Evolutionary conservation across 352 stramenopile genomes (phyloP).

Genomic region (Phytophthora boehmeriae): DNA sequence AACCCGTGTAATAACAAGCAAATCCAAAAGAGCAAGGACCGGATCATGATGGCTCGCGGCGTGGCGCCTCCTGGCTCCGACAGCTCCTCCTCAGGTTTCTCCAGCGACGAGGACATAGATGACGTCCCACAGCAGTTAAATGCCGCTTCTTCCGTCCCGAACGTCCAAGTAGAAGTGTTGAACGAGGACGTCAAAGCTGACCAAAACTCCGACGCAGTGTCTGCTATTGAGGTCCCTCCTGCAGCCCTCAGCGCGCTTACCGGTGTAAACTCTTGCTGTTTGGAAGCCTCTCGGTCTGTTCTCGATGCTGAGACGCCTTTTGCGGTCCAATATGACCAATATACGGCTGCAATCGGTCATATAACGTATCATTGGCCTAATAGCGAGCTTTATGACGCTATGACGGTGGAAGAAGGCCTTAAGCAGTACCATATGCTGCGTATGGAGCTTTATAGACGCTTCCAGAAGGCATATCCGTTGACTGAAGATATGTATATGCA

Average conservation of each 20-base stretch:
- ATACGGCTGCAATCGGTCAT: constrained; percentile 38
- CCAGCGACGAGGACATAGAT: constrained; percentile 45
- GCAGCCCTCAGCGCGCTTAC: background rate
- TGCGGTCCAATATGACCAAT: constrained; percentile 44
- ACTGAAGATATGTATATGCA: constrained; percentile 62
- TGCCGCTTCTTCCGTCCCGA: background rate
- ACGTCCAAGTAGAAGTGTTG: constrained; percentile 38
- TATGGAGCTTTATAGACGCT: constrained; percentile 42
- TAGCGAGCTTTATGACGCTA: constrained; percentile 4
- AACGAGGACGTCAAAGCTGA: constrained; percentile 22
- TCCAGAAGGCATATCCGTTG: constrained; percentile 63
- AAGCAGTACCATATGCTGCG: constrained; percentile 33
- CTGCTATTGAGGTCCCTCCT: background rate
- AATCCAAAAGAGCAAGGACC: no score
- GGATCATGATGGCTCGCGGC: constrained; percentile 22
- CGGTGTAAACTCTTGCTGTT: constrained; percentile 25
- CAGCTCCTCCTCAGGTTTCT: constrained; percentile 51
- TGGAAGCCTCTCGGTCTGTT: constrained; percentile 15
- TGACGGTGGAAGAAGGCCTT: constrained; percentile 12
- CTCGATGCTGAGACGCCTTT: constrained; percentile 8
- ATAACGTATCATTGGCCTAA: constrained; percentile 39
- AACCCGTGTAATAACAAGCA: no score
- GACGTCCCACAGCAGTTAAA: constrained; percentile 4
- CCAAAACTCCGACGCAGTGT: background rate
- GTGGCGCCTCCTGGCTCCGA: constrained; percentile 7